A percentile compares a stretch with the other conserved stretches of the same genome.
These are phyloP conservation scores for Diaporthe sp. DNA, from an alignment of 2,329 filamentous ascomycete species.

Conservation along the genomic window DNA sequence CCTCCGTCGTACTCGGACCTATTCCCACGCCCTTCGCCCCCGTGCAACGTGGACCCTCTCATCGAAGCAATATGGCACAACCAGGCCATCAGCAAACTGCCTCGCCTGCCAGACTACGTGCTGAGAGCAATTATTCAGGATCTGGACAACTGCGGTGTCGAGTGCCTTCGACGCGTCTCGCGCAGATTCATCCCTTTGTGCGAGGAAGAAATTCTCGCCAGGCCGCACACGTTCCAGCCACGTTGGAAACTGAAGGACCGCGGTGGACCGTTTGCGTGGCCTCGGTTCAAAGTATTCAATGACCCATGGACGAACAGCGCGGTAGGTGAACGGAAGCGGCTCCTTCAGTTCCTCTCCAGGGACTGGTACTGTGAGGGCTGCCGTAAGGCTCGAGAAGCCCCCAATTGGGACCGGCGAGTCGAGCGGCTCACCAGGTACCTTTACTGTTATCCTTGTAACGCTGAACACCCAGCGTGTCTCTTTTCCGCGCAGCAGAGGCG, in stretches of 20 bases:
- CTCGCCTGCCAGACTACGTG: constrained; percentile 14
- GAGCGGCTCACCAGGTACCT: not conserved
- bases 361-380: constrained; percentile 22
- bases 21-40: not conserved
- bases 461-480: constrained; percentile 18
- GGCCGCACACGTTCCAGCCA: not conserved
- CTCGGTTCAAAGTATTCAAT: not conserved
- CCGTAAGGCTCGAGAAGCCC: not conserved
- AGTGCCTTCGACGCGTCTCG: constrained; percentile 28
- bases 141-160: constrained; percentile 24
- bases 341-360: not conserved
- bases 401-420: not conserved
- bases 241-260: no score
- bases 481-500: constrained; percentile 1
- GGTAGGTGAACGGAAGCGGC: not conserved
- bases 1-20: not conserved
- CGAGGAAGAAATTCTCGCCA: not conserved
- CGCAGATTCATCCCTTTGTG: not conserved
- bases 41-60: not conserved
- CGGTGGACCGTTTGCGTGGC: constrained; percentile 3
- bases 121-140: constrained; percentile 5
- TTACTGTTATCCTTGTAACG: not conserved
- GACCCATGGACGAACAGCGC: not conserved
- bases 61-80: constrained; percentile 22
- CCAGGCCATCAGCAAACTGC: not conserved